These are phyloP conservation scores for Fusarium agapanthi DNA, from an alignment of 2,329 filamentous ascomycete species.

Conservation along the genomic window DNA sequence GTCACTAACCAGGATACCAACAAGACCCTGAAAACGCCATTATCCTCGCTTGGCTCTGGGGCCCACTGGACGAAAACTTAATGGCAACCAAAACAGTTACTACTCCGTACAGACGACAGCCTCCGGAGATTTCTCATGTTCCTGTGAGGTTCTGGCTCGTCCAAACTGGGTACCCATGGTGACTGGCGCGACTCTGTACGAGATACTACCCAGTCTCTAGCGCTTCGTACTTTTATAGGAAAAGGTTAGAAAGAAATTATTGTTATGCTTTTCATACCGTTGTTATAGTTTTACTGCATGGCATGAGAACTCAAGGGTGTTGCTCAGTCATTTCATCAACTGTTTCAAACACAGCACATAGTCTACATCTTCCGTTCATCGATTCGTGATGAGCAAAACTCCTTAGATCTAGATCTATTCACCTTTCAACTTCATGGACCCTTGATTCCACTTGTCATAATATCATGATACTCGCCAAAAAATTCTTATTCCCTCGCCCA, in stretches of 20 bases:
- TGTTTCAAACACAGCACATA: background rate
- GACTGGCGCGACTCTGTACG: background rate
- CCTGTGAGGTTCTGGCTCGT: background rate
- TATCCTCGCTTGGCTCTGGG: background rate
- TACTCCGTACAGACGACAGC: background rate
- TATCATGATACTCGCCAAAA: conserved; percentile 6
- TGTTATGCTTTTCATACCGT: background rate
- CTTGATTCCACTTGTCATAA: conserved; percentile 3
- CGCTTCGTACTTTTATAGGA: background rate
- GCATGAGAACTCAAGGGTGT: background rate
- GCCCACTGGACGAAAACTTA: background rate
- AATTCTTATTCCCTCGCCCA: background rate
- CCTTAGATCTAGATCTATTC: background rate
- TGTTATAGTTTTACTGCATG: background rate
- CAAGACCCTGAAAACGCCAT: conserved; percentile 28
- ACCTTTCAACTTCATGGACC: background rate
- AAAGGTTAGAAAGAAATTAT: background rate
- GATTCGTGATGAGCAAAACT: background rate
- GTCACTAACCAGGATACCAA: background rate
- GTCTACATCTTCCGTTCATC: background rate
- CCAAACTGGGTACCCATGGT: background rate
- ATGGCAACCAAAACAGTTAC: background rate
- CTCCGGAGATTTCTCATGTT: background rate
- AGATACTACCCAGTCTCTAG: background rate
- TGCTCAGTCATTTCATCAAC: background rate